Evolutionary conservation across 1,139 yeast species (phyloP).

Genomic region (Hansenula sp.): DNA sequence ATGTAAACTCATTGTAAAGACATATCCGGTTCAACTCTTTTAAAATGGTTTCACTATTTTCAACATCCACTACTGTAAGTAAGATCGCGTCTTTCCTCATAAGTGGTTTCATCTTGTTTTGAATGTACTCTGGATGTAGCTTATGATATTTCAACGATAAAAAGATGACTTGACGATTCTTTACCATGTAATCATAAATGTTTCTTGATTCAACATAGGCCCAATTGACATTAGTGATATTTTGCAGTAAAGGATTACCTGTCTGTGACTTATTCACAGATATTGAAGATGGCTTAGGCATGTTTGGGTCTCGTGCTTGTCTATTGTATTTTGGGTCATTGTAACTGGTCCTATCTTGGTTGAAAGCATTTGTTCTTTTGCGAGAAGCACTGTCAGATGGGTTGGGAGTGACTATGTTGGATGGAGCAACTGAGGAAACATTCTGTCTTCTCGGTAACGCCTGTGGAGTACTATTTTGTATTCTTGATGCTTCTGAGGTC

Average conservation of each 20-base stretch:
- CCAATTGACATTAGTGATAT: conserved; percentile 46
- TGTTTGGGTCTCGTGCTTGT: background rate
- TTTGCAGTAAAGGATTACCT: conserved; percentile 55
- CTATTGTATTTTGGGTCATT: background rate
- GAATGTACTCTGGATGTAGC: conserved; percentile 82
- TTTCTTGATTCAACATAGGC: conserved; percentile 39
- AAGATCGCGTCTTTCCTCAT: conserved; percentile 54
- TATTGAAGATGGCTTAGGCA: conserved; percentile 23
- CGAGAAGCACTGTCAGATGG: background rate
- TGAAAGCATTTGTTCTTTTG: conserved; percentile 3
- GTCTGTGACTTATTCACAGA: conserved; percentile 51
- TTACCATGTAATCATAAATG: conserved; percentile 66
- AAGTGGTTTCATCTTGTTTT: conserved; percentile 60
- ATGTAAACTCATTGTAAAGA: conserved; percentile 63
- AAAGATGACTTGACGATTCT: conserved; percentile 65
- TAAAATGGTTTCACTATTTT: conserved; percentile 64
- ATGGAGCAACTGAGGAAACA: no score
- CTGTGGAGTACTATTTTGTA: background rate
- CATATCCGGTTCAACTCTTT: conserved; percentile 70
- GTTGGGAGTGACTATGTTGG: no score
- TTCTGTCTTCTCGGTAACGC: background rate
- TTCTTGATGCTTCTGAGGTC: no score
- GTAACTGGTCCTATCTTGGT: background rate
- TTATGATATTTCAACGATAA: conserved; percentile 80
- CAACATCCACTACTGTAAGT: conserved; percentile 75